These are phyloP conservation scores for Phallus indusiatus DNA, from an alignment of 768 basidiomycete species.

Conservation along the genomic window DNA sequence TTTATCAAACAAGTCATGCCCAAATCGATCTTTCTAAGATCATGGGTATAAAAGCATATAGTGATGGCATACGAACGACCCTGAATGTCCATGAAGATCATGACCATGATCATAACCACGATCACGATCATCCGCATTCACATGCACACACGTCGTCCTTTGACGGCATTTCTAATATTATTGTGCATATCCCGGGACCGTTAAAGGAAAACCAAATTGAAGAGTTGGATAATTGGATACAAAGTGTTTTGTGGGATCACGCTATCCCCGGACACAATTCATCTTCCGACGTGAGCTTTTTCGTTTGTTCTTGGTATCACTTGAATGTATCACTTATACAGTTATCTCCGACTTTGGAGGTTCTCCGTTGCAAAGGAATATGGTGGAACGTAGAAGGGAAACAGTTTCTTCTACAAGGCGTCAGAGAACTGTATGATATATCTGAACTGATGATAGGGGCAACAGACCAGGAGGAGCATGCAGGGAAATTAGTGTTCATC, in stretches of 20 bases:
- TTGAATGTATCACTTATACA: not conserved
- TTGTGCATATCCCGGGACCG: conserved; percentile 61
- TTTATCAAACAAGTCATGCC: conserved; percentile 63
- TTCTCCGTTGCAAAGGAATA: conserved; percentile 86
- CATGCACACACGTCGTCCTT: conserved; percentile 23
- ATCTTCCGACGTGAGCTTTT: conserved; percentile 1
- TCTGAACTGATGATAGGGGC: conserved; percentile 30
- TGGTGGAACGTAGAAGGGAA: conserved; percentile 46
- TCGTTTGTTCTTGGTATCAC: not conserved
- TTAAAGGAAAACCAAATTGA: conserved; percentile 40
- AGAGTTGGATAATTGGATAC: conserved; percentile 71
- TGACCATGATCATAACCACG: conserved; percentile 26
- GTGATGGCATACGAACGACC: not conserved
- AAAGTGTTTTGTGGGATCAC: conserved; percentile 74
- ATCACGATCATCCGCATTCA: conserved; percentile 22
- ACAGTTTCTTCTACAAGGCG: conserved; percentile 80
- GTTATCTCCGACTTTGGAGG: conserved; percentile 29
- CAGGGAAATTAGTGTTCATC: conserved; percentile 80
- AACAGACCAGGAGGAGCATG: conserved; percentile 38
- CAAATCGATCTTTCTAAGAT: conserved; percentile 67
- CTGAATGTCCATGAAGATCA: not conserved
- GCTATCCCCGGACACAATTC: conserved; percentile 29
- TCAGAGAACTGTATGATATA: conserved; percentile 84
- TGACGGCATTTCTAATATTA: conserved; percentile 59
- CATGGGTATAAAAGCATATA: conserved; percentile 75